Evolutionary conservation across 148 eudicot genomes (phyloP), one percentile per base, ranked within the genome.

Genomic region (Limonium bicolor): DNA sequence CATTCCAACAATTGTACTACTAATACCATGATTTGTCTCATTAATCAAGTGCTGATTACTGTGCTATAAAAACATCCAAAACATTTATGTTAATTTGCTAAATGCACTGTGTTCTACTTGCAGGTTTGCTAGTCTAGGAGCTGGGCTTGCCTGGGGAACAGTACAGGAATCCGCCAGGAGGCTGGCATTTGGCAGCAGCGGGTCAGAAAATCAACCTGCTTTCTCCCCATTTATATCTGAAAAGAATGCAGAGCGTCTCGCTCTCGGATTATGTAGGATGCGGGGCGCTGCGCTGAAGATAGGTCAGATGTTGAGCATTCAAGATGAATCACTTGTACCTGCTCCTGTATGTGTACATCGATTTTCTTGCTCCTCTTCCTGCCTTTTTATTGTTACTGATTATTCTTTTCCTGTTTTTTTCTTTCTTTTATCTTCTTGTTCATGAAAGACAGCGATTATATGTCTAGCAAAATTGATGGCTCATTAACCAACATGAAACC

Each of bases 91-190:
- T 44, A 3, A 2, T 24, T 37, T 5, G 36, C 22, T 46, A 24
- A 6, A 51, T 46, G 8, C 39, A 26, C 10, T 25, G 20, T 34
- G 51, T 40, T 4, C 17, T 19, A 39, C 39, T 36, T 66, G 53
- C 52, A 87, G 96, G 69, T 90, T 90, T 73, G 93, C 95, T 39
- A 76, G 85, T 51, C 68, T 90, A 27, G 99, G 99, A 63, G 99
- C 95, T 54, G 94, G 99, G 64, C 93, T 90, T 53, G 99, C 93
- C 8, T 90, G 99, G 99, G 99, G 99, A 46, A 74, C 88, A 37
- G 54, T 86, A 46, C 80, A 90, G 77, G 99, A 90, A 58, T 90
- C 94, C 56, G 68, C 95, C 48, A 80, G 51, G 67, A 66, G 95
- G 61, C 53, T 90, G 26, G 39, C 76, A 28, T 90, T 56, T 63